phyloP scores from a whole-genome alignment of 1,139 yeast species.

The Debaryomyces subglobosus region DNA sequence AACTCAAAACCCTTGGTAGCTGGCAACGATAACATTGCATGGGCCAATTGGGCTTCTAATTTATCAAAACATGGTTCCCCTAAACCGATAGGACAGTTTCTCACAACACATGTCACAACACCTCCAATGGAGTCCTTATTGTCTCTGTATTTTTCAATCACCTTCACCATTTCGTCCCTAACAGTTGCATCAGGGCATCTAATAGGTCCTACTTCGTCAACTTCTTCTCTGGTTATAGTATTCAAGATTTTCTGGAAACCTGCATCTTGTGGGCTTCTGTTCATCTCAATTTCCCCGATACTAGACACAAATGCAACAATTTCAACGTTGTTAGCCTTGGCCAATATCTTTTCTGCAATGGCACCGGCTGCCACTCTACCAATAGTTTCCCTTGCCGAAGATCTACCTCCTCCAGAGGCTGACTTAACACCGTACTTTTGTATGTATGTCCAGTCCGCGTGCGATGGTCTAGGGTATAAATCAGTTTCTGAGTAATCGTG shows the following conservation, averaged over 20 bases:
- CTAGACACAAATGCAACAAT: slow-evolving; percentile 95
- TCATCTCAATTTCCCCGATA: slow-evolving; percentile 79
- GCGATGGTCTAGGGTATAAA: slow-evolving; percentile 94
- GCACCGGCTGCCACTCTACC: slow-evolving; percentile 99
- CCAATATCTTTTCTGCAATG: slow-evolving; percentile 88
- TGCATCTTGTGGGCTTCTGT: slow-evolving; percentile 68
- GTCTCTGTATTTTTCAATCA: slow-evolving; percentile 85
- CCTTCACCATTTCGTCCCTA: slow-evolving; percentile 80
- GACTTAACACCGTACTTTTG: slow-evolving; percentile 91
- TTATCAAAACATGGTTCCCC: slow-evolving; percentile 99
- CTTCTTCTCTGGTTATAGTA: slow-evolving; percentile 83
- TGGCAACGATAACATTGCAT: slow-evolving; percentile 96
- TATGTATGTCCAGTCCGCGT: slow-evolving; percentile 94
- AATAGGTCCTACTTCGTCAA: slow-evolving; percentile 85
- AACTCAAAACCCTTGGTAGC: slow-evolving; percentile 98
- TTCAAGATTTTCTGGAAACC: slow-evolving; percentile 67
- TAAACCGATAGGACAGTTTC: slow-evolving; percentile 90
- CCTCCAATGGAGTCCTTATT: slow-evolving; percentile 95
- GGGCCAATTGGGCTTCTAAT: slow-evolving; percentile 91
- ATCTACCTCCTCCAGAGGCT: slow-evolving; percentile 95
- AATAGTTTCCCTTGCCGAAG: slow-evolving; percentile 96
- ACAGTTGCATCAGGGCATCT: slow-evolving; percentile 85
- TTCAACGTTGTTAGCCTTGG: slow-evolving; percentile 79
- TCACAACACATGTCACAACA: slow-evolving; percentile 93
- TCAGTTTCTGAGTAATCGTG: slow-evolving; percentile 95